These are phyloP conservation scores for Termitomyces sp. DNA, from an alignment of 768 basidiomycete genomes.

Conservation along the genomic window DNA sequence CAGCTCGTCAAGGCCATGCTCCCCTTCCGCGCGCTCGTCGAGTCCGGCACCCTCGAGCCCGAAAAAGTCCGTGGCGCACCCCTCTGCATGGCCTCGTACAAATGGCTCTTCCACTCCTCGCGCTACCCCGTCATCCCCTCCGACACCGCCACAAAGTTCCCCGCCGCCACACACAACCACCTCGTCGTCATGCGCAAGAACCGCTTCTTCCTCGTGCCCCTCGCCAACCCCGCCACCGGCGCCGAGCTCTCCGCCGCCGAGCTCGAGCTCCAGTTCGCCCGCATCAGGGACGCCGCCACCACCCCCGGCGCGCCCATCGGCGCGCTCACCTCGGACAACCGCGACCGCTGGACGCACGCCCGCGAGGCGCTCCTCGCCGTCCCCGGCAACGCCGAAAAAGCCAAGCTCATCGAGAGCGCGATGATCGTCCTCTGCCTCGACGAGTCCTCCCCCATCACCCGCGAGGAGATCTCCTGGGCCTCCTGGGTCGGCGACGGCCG, in stretches of 20 bases:
- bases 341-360: slow-evolving; percentile 87
- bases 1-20: slow-evolving; percentile 70
- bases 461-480: slow-evolving; percentile 76
- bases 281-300: slow-evolving; percentile 57
- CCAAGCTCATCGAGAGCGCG: slow-evolving; percentile 83
- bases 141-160: slow-evolving; percentile 82
- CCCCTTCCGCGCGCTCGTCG: slow-evolving; percentile 77
- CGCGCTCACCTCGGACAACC: slow-evolving; percentile 81
- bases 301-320: slow-evolving; percentile 54
- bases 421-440: slow-evolving; percentile 87
- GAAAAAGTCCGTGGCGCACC: slow-evolving; percentile 77
- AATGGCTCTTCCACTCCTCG: slow-evolving; percentile 96
- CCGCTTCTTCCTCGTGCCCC: slow-evolving; percentile 80
- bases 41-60: slow-evolving; percentile 78
- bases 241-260: slow-evolving; percentile 72
- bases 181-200: slow-evolving; percentile 89
- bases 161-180: slow-evolving; percentile 71
- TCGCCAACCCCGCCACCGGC: slow-evolving; percentile 51
- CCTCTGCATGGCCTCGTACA: slow-evolving; percentile 90
- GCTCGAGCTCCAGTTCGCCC: slow-evolving; percentile 75
- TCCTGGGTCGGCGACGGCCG: slow-evolving; percentile 88
- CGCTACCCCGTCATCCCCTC: slow-evolving; percentile 80
- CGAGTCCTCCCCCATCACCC: slow-evolving; percentile 71
- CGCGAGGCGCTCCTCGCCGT: slow-evolving; percentile 54
- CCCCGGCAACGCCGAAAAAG: slow-evolving; percentile 48